phyloP scores from a whole-genome alignment of 2,329 filamentous ascomycete genomes.

The Penicillium digitatum region DNA sequence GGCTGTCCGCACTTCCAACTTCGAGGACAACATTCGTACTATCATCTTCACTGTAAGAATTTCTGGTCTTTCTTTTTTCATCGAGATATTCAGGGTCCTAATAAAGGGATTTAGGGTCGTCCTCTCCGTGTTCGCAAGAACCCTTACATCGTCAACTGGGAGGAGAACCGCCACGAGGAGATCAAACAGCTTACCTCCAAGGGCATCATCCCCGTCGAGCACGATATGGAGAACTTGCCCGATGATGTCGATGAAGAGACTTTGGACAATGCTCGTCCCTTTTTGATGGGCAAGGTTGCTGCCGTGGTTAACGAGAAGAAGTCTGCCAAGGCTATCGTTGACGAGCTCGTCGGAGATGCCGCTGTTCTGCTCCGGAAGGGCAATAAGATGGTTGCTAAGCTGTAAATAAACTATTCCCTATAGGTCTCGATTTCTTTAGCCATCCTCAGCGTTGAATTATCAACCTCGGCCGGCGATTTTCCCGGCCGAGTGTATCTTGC shows the following conservation, averaged over 20 bases:
- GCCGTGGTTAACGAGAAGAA: slow-evolving; percentile 92
- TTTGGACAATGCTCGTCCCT: slow-evolving; percentile 86
- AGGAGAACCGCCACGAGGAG: slow-evolving; percentile 81
- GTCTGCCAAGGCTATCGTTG: slow-evolving; percentile 83
- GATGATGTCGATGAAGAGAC: slow-evolving; percentile 73
- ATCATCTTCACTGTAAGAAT: slow-evolving; percentile 80
- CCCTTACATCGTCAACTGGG: slow-evolving; percentile 92
- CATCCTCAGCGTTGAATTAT: slow-evolving; percentile 9
- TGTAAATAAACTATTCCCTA: slow-evolving; percentile 49
- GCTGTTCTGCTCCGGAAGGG: slow-evolving; percentile 66
- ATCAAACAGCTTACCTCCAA: slow-evolving; percentile 88
- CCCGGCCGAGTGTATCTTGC: neutral
- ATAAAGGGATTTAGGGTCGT: slow-evolving; percentile 55
- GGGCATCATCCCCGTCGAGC: slow-evolving; percentile 89
- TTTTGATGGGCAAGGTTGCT: slow-evolving; percentile 94
- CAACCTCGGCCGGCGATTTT: neutral
- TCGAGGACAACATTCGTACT: slow-evolving; percentile 93
- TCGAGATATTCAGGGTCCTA: slow-evolving; percentile 6
- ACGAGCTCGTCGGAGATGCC: slow-evolving; percentile 86
- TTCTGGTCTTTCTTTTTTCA: neutral
- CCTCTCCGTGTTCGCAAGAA: slow-evolving; percentile 92
- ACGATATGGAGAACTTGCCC: slow-evolving; percentile 81
- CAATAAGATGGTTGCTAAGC: slow-evolving; percentile 63
- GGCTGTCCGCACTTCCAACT: slow-evolving; percentile 82
- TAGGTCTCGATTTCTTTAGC: slow-evolving; percentile 1